Percentiles rank a stretch among this genome's conserved stretches.
These are phyloP conservation scores for Cardamine resedifolia DNA, from an alignment of 345 rosid species.

Conservation along the genomic window DNA sequence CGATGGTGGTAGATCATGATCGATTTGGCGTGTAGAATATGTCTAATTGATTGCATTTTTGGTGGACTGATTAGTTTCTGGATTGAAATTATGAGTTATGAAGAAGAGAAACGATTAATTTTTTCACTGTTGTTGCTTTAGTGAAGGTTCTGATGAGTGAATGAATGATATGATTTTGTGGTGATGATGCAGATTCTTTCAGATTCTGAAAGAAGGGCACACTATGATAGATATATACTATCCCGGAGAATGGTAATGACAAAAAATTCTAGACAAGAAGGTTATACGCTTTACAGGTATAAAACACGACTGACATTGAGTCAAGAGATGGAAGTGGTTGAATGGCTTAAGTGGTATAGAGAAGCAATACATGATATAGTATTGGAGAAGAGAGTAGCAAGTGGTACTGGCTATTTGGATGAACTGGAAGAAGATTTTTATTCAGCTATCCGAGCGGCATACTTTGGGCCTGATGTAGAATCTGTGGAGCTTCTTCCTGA, in stretches of 20 bases:
- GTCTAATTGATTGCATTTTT: too few relatives aligned
- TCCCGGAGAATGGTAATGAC: slow-evolving; percentile 57
- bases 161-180: slow-evolving; percentile 17
- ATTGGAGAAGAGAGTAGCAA: slow-evolving; percentile 61
- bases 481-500: slow-evolving; percentile 84
- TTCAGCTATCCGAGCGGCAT: slow-evolving; percentile 76
- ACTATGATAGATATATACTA: slow-evolving; percentile 64
- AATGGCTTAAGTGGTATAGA: slow-evolving; percentile 92
- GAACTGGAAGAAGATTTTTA: slow-evolving; percentile 82
- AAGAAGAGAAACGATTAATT: too few relatives aligned
- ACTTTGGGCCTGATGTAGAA: slow-evolving; percentile 80
- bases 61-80: too few relatives aligned
- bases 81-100: too few relatives aligned
- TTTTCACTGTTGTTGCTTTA: neutral
- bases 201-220: slow-evolving; percentile 61
- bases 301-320: slow-evolving; percentile 39
- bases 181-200: slow-evolving; percentile 78
- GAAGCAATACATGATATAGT: slow-evolving; percentile 70
- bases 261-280: slow-evolving; percentile 48
- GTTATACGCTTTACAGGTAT: slow-evolving; percentile 42
- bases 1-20: neutral
- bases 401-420: slow-evolving; percentile 69
- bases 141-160: slow-evolving; percentile 4
- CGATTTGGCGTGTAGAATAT: too few relatives aligned
- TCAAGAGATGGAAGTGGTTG: slow-evolving; percentile 86